phyloP scores from a whole-genome alignment of 2,329 filamentous ascomycete genomes.

The Fusarium succisae region DNA sequence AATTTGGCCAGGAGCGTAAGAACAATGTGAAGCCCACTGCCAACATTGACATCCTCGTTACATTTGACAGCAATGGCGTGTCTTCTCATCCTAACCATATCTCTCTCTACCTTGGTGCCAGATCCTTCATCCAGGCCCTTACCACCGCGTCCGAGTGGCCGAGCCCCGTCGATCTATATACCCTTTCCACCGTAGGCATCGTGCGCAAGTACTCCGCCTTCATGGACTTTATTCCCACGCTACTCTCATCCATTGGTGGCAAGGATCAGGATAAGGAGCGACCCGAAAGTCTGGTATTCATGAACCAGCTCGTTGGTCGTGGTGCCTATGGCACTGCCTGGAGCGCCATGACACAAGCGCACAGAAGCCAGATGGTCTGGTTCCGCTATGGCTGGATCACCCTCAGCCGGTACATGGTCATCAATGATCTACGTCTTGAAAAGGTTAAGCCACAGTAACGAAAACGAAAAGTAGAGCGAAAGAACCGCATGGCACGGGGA shows the following conservation, averaged over 20 bases:
- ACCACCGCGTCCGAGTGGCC: constrained; percentile 72
- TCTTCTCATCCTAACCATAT: constrained; percentile 94
- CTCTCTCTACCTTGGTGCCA: constrained; percentile 84
- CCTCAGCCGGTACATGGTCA: constrained; percentile 90
- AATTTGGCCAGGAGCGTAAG: constrained; percentile 54
- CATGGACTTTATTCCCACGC: constrained; percentile 78
- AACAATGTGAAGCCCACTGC: constrained; percentile 52
- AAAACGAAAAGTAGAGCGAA: background rate
- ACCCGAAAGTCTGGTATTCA: constrained; percentile 71
- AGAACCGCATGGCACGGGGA: constrained; percentile 23
- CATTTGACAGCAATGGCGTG: constrained; percentile 85
- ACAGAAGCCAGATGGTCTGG: constrained; percentile 98
- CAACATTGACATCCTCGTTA: constrained; percentile 83
- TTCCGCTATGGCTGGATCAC: constrained; percentile 97
- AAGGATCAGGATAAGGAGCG: constrained; percentile 49
- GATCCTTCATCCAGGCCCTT: constrained; percentile 74
- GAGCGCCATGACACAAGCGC: constrained; percentile 87
- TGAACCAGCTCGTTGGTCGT: constrained; percentile 73
- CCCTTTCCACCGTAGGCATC: constrained; percentile 76
- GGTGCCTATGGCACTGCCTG: constrained; percentile 69
- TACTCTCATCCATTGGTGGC: constrained; percentile 56
- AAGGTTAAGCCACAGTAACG: constrained; percentile 41
- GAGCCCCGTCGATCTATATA: constrained; percentile 85
- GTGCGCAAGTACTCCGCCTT: constrained; percentile 83
- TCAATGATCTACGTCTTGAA: constrained; percentile 82